Evolutionary conservation across 345 rosid species (phyloP), one percentile per base, ranked within the genome.

Genomic region (Noccaea caerulescens): DNA sequence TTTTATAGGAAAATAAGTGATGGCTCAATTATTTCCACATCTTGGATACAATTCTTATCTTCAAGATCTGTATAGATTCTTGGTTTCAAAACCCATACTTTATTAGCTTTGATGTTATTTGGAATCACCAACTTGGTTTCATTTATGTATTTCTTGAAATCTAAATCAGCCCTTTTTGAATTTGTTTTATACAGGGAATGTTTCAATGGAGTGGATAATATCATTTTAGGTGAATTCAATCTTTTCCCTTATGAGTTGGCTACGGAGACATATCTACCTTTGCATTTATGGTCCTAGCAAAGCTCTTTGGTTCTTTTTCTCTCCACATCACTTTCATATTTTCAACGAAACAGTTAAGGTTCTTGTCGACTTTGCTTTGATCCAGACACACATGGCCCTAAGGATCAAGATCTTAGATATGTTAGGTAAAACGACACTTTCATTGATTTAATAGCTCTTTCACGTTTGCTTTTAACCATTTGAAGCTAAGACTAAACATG

Each of bases 371-470:
- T 18, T 33, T 39, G 6, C 69, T 51, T 55, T 69, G 14, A 69
- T 47, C 36, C 39, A 55, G 41, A 56, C 69, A 55, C 46, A 63
- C 66, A 61, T 61, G 79, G 79, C 55, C 71, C 69, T 55, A 2
- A 47, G 52, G 64, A 47, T 58, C 70, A 75, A 11, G 12, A 45
- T 55, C 65, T 69, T 62, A 44, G 50, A 64, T 63, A 46, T 41
- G 71, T 69, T 76, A 76, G 79, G 79, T 76, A 32, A 76, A 23
- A 47, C 12, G 66, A 30, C 70, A 56, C 3, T 69, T 55, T 63
- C 79, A 59, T 8, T 43, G 34, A 53, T 76, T 74, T 54, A 43
- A 52, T 68, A 75, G 51, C 74, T 61, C 50, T 67, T 51, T 59
- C 0, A 34, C 47, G 5, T 38, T 57, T 45, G 45, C 53, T 60